These are phyloP conservation scores for Colletotrichum lentis DNA, from an alignment of 2,329 filamentous ascomycete genomes.

Conservation along the genomic window DNA sequence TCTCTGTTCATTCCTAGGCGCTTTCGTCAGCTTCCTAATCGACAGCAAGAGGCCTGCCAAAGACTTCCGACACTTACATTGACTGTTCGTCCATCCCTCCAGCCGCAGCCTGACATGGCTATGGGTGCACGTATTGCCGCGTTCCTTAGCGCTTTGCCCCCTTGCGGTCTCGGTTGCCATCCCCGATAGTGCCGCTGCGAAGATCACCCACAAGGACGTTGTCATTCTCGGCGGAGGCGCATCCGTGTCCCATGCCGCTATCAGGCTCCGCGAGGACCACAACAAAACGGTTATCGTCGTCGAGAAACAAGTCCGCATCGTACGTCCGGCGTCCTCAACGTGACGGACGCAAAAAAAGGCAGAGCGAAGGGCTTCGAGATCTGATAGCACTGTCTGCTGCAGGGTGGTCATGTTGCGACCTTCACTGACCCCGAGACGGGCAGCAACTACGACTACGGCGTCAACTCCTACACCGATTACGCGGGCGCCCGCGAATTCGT, in stretches of 20 bases:
- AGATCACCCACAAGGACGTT: conserved; percentile 45
- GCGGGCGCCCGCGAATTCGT: conserved; percentile 55
- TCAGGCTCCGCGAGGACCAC: conserved; percentile 49
- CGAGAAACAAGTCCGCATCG: conserved; percentile 47
- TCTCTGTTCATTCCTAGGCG: too few species aligned
- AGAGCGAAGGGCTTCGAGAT: conserved; percentile 26
- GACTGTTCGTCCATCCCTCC: too few species aligned
- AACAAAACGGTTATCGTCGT: conserved; percentile 47
- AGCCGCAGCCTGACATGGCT: too few species aligned
- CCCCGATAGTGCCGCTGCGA: neutral
- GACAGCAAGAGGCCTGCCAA: too few species aligned
- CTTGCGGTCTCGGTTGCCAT: too few species aligned
- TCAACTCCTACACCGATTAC: conserved; percentile 50
- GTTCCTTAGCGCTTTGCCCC: too few species aligned
- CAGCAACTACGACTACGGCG: conserved; percentile 48
- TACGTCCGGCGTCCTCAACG: conserved; percentile 36
- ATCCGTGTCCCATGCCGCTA: conserved; percentile 49
- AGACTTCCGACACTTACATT: too few species aligned
- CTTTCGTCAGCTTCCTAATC: too few species aligned
- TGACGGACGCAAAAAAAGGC: neutral
- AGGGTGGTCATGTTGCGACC: conserved; percentile 61
- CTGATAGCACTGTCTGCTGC: too few species aligned
- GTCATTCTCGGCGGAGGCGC: conserved; percentile 50
- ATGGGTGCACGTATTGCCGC: too few species aligned
- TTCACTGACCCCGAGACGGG: conserved; percentile 54